phyloP scores from a whole-genome alignment of 352 stramenopile species.

The Aphanomyces invadans region DNA sequence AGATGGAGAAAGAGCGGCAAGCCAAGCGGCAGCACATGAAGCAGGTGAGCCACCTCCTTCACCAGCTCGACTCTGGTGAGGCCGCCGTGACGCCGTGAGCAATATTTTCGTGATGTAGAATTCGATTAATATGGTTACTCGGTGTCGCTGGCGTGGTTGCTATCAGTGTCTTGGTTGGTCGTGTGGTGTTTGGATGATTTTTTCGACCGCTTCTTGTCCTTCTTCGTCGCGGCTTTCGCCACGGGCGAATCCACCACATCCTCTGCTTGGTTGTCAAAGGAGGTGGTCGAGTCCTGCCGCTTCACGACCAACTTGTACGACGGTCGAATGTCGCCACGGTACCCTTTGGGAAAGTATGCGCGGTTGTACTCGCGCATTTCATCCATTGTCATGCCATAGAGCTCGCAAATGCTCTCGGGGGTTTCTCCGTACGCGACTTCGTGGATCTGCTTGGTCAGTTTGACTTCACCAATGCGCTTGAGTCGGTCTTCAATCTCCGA shows the following conservation, averaged over 20 bases:
- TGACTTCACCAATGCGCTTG: constrained; percentile 69
- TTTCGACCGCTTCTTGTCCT: constrained; percentile 14
- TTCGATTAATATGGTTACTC: constrained; percentile 3
- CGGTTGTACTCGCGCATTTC: constrained; percentile 81
- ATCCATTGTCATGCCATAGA: constrained; percentile 76
- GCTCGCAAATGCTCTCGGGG: constrained; percentile 47
- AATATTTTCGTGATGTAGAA: not conserved
- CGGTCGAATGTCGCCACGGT: constrained; percentile 63
- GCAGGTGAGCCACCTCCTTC: constrained; percentile 10
- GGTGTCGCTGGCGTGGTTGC: not conserved
- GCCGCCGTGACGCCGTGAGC: not conserved
- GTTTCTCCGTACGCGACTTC: constrained; percentile 65
- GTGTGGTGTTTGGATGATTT: not conserved
- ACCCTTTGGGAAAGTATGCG: constrained; percentile 81
- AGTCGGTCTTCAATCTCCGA: constrained; percentile 42
- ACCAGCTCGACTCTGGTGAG: constrained; percentile 3
- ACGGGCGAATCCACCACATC: constrained; percentile 28
- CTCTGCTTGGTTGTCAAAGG: constrained; percentile 6
- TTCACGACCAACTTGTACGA: constrained; percentile 81
- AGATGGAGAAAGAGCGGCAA: constrained; percentile 21
- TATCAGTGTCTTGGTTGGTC: constrained; percentile 8
- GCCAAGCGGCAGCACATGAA: constrained; percentile 17
- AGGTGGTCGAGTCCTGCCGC: constrained; percentile 28
- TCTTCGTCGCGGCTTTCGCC: constrained; percentile 11
- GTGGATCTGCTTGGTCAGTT: constrained; percentile 83